Evolutionary conservation across 805 yeast genomes (phyloP), one percentile per base, ranked within the genome.

Genomic region (Saturnispora saitoi): DNA sequence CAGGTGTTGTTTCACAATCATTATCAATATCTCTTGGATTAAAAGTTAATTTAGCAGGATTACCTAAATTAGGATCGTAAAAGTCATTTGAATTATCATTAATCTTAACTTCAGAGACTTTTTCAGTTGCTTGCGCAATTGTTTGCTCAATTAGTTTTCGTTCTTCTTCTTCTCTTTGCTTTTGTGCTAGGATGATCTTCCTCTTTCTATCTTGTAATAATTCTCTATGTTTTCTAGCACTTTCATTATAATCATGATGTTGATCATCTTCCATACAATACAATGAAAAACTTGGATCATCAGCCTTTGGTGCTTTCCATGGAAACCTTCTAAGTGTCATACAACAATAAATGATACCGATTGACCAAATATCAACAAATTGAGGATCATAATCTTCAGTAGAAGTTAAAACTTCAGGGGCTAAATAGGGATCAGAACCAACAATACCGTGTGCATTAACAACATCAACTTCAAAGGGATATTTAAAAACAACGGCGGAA

Each of bases 261-360:
- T 74, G 72, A 58, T 86, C 93, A 67, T 86, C 93, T 4, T 70
- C 72, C 73, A 76, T 64, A 43, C 80, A 76, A 59, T 76, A 86
- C 30, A 85, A 67, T 55, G 74, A 76, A 63, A 79, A 86, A 57
- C 88, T 81, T 53, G 82, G 81, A 63, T 86, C 95, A 31, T 78
- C 64, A 15, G 69, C 70, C 55, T 76, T 78, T 11, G 95, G 95
- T 2, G 82, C 85, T 62, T 85, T 86, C 95, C 95, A 86, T 2
- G 95, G 95, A 61, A 86, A 86, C 60, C 90, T 75, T 65, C 85
- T 81, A 51, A 86, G 69, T 55, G 87, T 83, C 91, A 86, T 85
- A 67, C 95, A 86, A 65, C 95, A 86, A 60, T 81, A 86, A 26
- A 86, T 86, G 32, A 86, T 86, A 19, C 87, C 95, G 42, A 84